Base-by-base conservation (phyloP, 495 filamentous ascomycete genomes). In the Penicillium taxi region DNA sequence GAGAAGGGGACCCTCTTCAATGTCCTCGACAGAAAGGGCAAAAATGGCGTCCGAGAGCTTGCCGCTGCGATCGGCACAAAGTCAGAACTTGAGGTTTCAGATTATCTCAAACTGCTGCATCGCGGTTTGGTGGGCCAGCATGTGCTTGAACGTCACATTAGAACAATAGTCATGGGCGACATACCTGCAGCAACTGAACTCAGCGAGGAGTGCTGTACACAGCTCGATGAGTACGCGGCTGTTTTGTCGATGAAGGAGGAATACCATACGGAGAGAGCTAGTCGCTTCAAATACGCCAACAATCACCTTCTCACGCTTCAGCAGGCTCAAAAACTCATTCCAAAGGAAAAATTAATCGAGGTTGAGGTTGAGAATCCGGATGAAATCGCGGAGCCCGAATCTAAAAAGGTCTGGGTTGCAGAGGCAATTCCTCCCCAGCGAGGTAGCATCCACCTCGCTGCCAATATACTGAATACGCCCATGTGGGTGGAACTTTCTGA, bases 121-220 rank as follows among this genome's bases (percentile, higher is more conserved):
- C 59, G 72, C 25, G 67, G 65, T 32, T 42, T 64, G 26, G 47
- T 44, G 20, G 57, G 62, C 19, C 53, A 55, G n/a, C 55, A 67
- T 38, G 16, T 54, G 20, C 32, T 43, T 15, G 39, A 47, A n/a
- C 15, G 38, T 39, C 42, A 51, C 39, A 23, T 38, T 30, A 46
- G 44, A 36, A 43, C 51, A 11, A 30, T 62, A 35, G 39, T 55
- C 25, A 24, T 55, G 49, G 46, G 37, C 38, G 41, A 86, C 29
- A 48, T 87, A 1, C 77, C 86, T 1, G 79, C 85, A 16, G 89
- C 90, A 0, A 37, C 74, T 2, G 85, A 96, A 48, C 53, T 96
- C 15, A 77, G 75, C 37, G 57, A 68, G n/a, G 67, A 77, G 37
- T 82, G 81, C 45, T 74, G 70, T 38, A 56, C 55, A 2, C 67